phyloP scores from a whole-genome alignment of 1,139 yeast genomes.

The Yamadazyma spencermartinsiae region DNA sequence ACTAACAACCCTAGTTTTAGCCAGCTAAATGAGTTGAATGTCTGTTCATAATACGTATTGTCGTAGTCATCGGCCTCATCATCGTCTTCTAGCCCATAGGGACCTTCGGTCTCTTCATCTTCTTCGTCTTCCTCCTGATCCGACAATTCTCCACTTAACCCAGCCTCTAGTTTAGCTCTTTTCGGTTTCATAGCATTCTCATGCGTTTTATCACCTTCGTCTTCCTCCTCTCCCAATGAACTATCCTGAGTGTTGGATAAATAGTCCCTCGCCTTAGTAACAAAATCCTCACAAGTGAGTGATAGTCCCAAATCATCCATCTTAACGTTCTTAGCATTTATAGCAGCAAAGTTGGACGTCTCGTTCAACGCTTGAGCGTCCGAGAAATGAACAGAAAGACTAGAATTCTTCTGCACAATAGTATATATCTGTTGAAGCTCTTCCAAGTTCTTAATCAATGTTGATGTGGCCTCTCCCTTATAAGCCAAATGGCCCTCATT shows the following conservation, averaged over 20 bases:
- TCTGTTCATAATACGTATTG: constrained; percentile 19
- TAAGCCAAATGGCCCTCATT: constrained; percentile 25
- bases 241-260: constrained; percentile 15
- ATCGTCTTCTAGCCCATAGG: constrained; percentile 10
- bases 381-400: constrained; percentile 20
- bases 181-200: constrained; percentile 1
- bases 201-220: constrained; percentile 5
- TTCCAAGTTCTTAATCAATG: constrained; percentile 23
- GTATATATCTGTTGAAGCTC: constrained; percentile 27
- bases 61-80: constrained; percentile 4
- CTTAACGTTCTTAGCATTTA: constrained; percentile 58
- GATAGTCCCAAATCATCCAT: constrained; percentile 54
- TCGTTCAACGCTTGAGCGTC: constrained; percentile 46
- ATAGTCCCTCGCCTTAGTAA: constrained; percentile 33
- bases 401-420: constrained; percentile 24
- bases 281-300: constrained; percentile 49
- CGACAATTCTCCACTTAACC: not conserved
- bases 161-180: not conserved
- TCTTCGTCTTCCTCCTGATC: constrained; percentile 6
- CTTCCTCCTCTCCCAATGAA: constrained; percentile 8
- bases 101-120: constrained; percentile 3
- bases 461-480: constrained; percentile 31
- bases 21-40: constrained; percentile 54
- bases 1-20: constrained; percentile 57
- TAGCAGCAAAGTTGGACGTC: constrained; percentile 41